A percentile compares a stretch with the other conserved stretches of the same genome.
Conservation (phyloP, 805 yeast genomes). For the Torulaspora gathmanii region DNA sequence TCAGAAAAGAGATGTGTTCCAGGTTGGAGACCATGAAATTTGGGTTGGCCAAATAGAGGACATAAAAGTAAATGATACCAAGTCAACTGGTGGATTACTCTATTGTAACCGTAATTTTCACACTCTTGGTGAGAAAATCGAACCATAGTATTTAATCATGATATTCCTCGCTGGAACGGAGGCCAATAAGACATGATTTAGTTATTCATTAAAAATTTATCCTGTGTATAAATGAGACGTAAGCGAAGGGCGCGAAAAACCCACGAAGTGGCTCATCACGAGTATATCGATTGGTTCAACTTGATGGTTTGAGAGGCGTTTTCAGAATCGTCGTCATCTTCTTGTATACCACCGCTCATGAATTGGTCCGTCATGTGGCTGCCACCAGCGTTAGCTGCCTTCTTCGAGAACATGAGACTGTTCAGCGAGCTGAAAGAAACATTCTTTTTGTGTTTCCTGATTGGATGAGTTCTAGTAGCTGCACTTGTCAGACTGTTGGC, state of each 20-base stretch:
- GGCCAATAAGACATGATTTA: not conserved
- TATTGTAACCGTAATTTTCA: conserved; percentile 64
- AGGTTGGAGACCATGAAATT: conserved; percentile 80
- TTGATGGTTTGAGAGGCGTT: conserved; percentile 21
- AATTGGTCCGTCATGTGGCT: conserved; percentile 25
- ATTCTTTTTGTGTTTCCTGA: conserved; percentile 34
- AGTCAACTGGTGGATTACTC: conserved; percentile 56
- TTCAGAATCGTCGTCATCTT: conserved; percentile 27
- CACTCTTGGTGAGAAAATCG: conserved; percentile 39
- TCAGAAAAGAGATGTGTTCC: conserved; percentile 46
- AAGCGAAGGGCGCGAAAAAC: not conserved
- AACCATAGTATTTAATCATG: not conserved
- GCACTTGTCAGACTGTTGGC: conserved; percentile 20
- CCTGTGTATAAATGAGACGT: not conserved
- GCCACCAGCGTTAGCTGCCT: conserved; percentile 21
- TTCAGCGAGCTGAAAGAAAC: conserved; percentile 36
- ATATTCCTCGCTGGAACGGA: not conserved
- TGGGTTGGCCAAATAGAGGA: conserved; percentile 80
- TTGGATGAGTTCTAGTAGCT: conserved; percentile 26
- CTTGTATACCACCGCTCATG: conserved; percentile 30
- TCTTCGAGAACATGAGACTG: conserved; percentile 34
- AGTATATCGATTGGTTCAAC: conserved; percentile 31
- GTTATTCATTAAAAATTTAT: conserved; percentile 1
- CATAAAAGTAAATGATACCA: conserved; percentile 37
- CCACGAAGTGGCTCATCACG: conserved; percentile 8